Evolutionary conservation across 2,329 filamentous ascomycete species (phyloP).

Genomic region (Aplosporella prunicola): DNA sequence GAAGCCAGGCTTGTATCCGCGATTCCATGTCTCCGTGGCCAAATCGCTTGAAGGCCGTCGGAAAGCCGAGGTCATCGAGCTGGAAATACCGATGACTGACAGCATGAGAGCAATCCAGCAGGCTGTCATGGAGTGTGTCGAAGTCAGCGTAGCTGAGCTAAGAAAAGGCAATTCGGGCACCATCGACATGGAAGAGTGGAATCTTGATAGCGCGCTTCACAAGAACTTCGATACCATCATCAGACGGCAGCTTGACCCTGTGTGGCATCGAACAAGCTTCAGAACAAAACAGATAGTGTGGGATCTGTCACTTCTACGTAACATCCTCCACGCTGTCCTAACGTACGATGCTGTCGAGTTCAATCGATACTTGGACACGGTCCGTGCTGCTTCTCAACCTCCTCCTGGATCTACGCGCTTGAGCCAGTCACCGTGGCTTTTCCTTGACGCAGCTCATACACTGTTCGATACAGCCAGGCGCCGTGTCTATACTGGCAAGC

Average conservation of each 20-base stretch:
- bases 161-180: constrained; percentile 76
- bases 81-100: constrained; percentile 93
- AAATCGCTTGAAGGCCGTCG: constrained; percentile 81
- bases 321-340: constrained; percentile 70
- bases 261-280: constrained; percentile 95
- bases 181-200: constrained; percentile 95
- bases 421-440: constrained; percentile 90
- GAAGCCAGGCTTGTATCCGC: constrained; percentile 82
- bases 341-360: constrained; percentile 86
- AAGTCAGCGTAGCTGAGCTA: constrained; percentile 85
- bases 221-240: constrained; percentile 87
- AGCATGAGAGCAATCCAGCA: constrained; percentile 89
- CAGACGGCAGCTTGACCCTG: constrained; percentile 81
- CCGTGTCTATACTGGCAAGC: constrained; percentile 71
- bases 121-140: constrained; percentile 90
- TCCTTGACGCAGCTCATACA: constrained; percentile 86
- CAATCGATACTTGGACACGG: constrained; percentile 86
- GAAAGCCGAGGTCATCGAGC: constrained; percentile 92
- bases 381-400: constrained; percentile 81
- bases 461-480: constrained; percentile 86
- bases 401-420: constrained; percentile 79
- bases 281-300: constrained; percentile 91
- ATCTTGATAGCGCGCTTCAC: constrained; percentile 81
- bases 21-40: constrained; percentile 86
- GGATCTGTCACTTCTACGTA: constrained; percentile 74